Evolutionary conservation across 148 eudicot genomes (phyloP).

Genomic region (Euryodendron excelsum): DNA sequence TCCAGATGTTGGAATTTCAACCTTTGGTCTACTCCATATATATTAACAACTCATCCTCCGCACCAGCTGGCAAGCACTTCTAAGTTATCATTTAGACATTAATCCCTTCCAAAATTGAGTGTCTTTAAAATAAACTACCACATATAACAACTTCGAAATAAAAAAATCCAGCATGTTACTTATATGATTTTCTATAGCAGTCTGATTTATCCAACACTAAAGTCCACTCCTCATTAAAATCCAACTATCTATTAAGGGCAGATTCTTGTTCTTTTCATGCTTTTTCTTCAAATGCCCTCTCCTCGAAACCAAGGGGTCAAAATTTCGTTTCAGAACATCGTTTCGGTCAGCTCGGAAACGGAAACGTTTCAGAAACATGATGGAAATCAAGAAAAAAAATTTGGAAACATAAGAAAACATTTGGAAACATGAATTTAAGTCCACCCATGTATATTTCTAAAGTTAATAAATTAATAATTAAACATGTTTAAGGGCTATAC

Average conservation of each 20-base stretch:
- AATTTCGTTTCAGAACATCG: too few species aligned
- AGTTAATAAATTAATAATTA: too few species aligned
- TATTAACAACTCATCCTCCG: constrained; percentile 6
- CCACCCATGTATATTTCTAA: too few species aligned
- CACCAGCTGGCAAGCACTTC: constrained; percentile 1
- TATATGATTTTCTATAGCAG: not conserved
- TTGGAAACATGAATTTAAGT: too few species aligned
- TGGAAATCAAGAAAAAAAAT: too few species aligned
- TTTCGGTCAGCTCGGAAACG: too few species aligned
- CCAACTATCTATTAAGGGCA: not conserved
- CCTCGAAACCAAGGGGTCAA: too few species aligned
- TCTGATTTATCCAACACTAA: not conserved
- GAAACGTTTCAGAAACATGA: too few species aligned
- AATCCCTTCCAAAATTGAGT: not conserved
- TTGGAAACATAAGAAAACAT: too few species aligned
- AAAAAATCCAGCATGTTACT: not conserved
- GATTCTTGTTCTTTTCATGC: not conserved
- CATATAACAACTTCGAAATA: not conserved
- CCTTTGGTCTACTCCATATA: too few species aligned
- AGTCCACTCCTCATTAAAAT: not conserved
- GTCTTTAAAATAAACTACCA: not conserved
- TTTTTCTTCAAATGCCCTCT: not conserved
- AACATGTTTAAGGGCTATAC: too few species aligned
- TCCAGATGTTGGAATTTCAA: not conserved
- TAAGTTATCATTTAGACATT: not conserved